Conservation (phyloP, 169 alveolate genomes). For the Miamiensis avidus region DNA sequence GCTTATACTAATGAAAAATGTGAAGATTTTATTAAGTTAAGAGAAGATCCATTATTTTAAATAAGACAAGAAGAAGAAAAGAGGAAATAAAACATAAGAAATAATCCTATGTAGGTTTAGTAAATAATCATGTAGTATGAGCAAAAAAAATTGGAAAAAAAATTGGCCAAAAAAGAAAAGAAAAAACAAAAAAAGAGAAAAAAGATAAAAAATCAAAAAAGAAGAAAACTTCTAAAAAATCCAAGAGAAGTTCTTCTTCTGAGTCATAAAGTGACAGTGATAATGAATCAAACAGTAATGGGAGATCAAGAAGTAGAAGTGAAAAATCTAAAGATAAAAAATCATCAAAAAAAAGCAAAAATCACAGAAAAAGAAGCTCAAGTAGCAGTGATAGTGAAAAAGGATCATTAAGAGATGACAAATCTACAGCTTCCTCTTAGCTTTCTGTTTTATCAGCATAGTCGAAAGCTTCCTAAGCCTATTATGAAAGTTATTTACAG, state of each 20-base stretch:
- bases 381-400: no score
- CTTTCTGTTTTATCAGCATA: not conserved
- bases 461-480: not conserved
- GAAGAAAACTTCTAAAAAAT: not conserved
- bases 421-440: not conserved
- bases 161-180: no score
- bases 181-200: not conserved
- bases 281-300: no score
- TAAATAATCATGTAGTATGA: conserved; percentile 28
- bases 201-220: not conserved
- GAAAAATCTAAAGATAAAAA: no score
- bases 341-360: no score
- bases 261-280: no score
- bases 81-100: conserved; percentile 50
- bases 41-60: conserved; percentile 79
- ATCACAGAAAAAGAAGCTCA: no score
- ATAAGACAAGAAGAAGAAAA: conserved; percentile 73
- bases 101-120: conserved; percentile 74
- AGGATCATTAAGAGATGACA: no score
- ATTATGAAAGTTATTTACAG: not conserved
- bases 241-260: not conserved
- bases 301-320: no score
- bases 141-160: no score
- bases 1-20: conserved; percentile 63
- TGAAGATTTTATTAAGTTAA: conserved; percentile 68